phyloP scores from a whole-genome alignment of 2,329 filamentous ascomycete genomes.

The Ophiostoma sp. region DNA sequence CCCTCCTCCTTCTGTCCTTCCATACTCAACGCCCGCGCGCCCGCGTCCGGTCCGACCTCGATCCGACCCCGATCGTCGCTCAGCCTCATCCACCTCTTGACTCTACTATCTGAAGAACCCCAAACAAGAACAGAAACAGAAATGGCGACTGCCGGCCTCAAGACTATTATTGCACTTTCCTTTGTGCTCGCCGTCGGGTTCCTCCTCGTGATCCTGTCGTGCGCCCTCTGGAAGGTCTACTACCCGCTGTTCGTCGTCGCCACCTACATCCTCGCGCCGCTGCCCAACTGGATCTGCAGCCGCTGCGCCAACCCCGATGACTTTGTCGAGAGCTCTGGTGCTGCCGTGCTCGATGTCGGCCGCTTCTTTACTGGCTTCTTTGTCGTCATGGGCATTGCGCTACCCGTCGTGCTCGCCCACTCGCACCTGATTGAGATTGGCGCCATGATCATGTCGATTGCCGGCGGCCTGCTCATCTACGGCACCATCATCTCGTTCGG shows the following conservation, averaged over 20 bases:
- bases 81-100: neutral
- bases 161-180: slow-evolving; percentile 97
- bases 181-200: slow-evolving; percentile 99
- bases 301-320: slow-evolving; percentile 89
- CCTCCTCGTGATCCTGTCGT: slow-evolving; percentile 96
- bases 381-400: slow-evolving; percentile 93
- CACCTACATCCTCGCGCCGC: slow-evolving; percentile 86
- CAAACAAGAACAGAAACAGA: slow-evolving; percentile 30
- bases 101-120: neutral
- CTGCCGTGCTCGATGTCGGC: slow-evolving; percentile 84
- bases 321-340: slow-evolving; percentile 80
- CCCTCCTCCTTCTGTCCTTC: too few relatives aligned
- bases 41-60: too few relatives aligned
- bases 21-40: too few relatives aligned
- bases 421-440: slow-evolving; percentile 72
- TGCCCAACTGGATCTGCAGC: slow-evolving; percentile 94
- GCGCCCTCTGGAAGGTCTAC: slow-evolving; percentile 91
- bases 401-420: slow-evolving; percentile 84
- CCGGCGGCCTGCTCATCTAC: slow-evolving; percentile 91
- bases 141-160: slow-evolving; percentile 79
- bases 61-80: neutral
- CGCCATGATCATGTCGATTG: slow-evolving; percentile 91
- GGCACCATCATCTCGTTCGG: slow-evolving; percentile 96
- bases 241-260: slow-evolving; percentile 91
- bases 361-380: slow-evolving; percentile 92